These are phyloP conservation scores for Parasitella parasitica DNA, from an alignment of 371 early-diverging fungal genomes.

Conservation along the genomic window DNA sequence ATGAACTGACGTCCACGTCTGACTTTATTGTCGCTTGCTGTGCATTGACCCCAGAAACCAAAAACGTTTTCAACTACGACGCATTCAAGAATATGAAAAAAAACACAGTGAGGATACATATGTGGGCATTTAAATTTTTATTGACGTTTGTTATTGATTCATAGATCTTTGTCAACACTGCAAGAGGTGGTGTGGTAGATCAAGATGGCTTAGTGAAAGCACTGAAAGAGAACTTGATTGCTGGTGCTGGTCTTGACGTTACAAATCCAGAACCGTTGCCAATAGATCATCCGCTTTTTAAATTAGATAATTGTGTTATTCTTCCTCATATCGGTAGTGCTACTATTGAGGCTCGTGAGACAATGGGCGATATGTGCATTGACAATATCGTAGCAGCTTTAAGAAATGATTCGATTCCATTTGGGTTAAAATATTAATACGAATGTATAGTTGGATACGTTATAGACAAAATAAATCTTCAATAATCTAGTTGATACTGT, in stretches of 20 bases:
- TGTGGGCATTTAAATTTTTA: not conserved
- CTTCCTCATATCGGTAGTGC: conserved; percentile 84
- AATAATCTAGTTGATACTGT: conserved; percentile 50
- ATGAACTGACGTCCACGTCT: conserved; percentile 56
- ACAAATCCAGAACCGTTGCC: conserved; percentile 87
- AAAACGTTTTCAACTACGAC: conserved; percentile 63
- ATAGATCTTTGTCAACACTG: conserved; percentile 80
- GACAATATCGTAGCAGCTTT: conserved; percentile 36
- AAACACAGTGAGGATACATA: conserved; percentile 44
- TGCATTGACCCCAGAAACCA: conserved; percentile 69
- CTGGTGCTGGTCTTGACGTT: conserved; percentile 83
- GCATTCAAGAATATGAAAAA: conserved; percentile 75
- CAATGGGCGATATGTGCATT: conserved; percentile 64
- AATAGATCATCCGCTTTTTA: conserved; percentile 56
- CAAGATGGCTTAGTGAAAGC: conserved; percentile 76
- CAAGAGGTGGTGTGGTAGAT: conserved; percentile 79
- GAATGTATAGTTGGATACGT: not conserved
- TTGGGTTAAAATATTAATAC: not conserved
- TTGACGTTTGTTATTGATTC: no score
- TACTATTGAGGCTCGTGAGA: conserved; percentile 79
- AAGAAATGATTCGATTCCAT: conserved; percentile 26
- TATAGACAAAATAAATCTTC: not conserved
- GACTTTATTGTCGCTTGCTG: conserved; percentile 80
- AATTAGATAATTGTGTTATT: conserved; percentile 64
- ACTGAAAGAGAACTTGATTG: conserved; percentile 61